Evolutionary conservation across 2,329 filamentous ascomycete species (phyloP), one percentile per base, ranked within the genome.

Genomic region (Blumeria graminis): DNA sequence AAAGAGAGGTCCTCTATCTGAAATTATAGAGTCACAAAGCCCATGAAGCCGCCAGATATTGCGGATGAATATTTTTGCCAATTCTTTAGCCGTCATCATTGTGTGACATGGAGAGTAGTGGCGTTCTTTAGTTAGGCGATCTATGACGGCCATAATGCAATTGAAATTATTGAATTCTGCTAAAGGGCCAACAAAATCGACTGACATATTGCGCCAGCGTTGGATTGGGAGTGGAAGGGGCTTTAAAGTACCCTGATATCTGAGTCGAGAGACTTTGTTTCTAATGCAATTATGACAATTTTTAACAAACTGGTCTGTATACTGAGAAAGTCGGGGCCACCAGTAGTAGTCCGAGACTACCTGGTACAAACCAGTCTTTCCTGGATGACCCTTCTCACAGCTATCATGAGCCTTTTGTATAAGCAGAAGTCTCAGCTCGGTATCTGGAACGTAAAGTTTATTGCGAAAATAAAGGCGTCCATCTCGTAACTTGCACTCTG

Each of bases 1-100:
- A 48, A 62, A 61, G 13, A 43, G 16, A 5, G 55, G 3, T 35
- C 60, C 61, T 28, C 58, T 6, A 43, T 62, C 50, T 38, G 56
- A 56, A 9, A 61, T 55, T 0, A 62, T 43, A 18, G 45, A 28
- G 34, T 58, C 48, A 10, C 36, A 53, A 10, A 56, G 41, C 8
- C 54, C 48, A 35, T 59, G 36, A 9, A 39, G 38, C 16, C 55
- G 56, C 43, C 16, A 57, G 6, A 58, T 52, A 22, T 57, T 18
- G n/a, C 16, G 33, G 9, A 57, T 13, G 33, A 58, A 57, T 11
- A 57, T 16, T 41, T 41, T 41, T 41, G 38, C 38, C 38, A 41
- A 16, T 41, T 41, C n/a, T 41, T 41, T 11, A 41, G 38, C 38
- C 11, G n/a, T 16, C 38, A 41, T 41, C 11, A 3, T 41, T 11